Conservation (phyloP, 768 basidiomycete species). For the Butyriboletus loyo region DNA sequence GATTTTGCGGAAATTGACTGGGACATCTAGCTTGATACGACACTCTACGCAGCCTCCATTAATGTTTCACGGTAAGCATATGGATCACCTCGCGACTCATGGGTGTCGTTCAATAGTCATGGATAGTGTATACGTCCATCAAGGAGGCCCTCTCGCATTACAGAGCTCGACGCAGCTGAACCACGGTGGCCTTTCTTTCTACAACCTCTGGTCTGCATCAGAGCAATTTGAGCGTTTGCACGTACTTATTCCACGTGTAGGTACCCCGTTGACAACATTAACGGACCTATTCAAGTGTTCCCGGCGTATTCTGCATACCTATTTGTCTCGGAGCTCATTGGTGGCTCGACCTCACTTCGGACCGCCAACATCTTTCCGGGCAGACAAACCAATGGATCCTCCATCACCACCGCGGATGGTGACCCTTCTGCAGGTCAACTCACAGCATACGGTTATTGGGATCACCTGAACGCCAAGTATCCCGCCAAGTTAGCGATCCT, state of each 20-base stretch:
- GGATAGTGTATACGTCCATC: slow-evolving; percentile 49
- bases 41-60: slow-evolving; percentile 32
- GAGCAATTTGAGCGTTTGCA: not conserved
- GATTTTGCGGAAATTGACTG: not conserved
- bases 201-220: slow-evolving; percentile 42
- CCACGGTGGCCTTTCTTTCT: slow-evolving; percentile 44
- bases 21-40: slow-evolving; percentile 12
- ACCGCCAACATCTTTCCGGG: slow-evolving; percentile 52
- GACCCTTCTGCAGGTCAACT: slow-evolving; percentile 47
- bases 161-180: slow-evolving; percentile 51
- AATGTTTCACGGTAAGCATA: slow-evolving; percentile 44
- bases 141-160: slow-evolving; percentile 50
- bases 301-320: slow-evolving; percentile 53
- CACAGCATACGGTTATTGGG: slow-evolving; percentile 53
- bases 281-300: slow-evolving; percentile 50
- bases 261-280: slow-evolving; percentile 47
- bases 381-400: slow-evolving; percentile 49
- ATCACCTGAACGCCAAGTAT: slow-evolving; percentile 27
- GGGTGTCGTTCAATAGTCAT: not conserved
- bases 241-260: slow-evolving; percentile 22
- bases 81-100: not conserved
- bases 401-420: slow-evolving; percentile 48
- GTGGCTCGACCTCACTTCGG: slow-evolving; percentile 40
- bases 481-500: slow-evolving; percentile 47
- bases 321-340: slow-evolving; percentile 48